These are phyloP conservation scores for Conticribra guillardii DNA, from an alignment of 108 stramenopile species.

Conservation along the genomic window DNA sequence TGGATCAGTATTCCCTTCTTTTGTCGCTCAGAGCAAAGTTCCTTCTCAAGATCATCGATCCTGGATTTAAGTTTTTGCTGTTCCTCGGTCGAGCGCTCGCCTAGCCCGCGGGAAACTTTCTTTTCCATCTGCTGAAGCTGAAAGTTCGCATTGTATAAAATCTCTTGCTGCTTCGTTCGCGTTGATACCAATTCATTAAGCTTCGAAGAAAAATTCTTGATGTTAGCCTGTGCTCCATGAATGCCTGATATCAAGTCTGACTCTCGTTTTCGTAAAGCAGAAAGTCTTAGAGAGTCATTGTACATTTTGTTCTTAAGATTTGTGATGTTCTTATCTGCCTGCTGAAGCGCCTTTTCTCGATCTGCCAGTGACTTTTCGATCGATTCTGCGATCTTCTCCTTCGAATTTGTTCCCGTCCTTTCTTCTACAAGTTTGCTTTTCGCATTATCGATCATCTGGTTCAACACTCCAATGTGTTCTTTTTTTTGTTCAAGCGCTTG, in stretches of 20 bases:
- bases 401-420: constrained; percentile 46
- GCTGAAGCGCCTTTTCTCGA: constrained; percentile 62
- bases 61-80: constrained; percentile 57
- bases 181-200: constrained; percentile 66
- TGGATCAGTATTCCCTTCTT: constrained; percentile 61
- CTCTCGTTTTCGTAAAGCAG: constrained; percentile 63
- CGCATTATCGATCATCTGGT: constrained; percentile 21
- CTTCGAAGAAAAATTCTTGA: constrained; percentile 64
- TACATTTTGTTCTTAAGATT: constrained; percentile 64
- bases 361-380: constrained; percentile 56
- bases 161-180: constrained; percentile 71
- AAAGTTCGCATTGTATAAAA: constrained; percentile 84
- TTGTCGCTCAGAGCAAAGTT: constrained; percentile 47
- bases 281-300: constrained; percentile 64
- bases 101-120: constrained; percentile 85
- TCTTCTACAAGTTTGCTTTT: constrained; percentile 53
- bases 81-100: constrained; percentile 83
- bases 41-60: constrained; percentile 66
- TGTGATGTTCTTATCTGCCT: constrained; percentile 45
- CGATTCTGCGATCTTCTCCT: constrained; percentile 57
- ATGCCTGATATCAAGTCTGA: constrained; percentile 72
- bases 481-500: constrained; percentile 48
- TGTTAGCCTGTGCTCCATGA: constrained; percentile 59
- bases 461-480: constrained; percentile 13
- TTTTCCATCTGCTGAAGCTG: constrained; percentile 86